These are phyloP conservation scores for Saccharomycopsis sp. DNA, from an alignment of 805 yeast species.

Conservation along the genomic window DNA sequence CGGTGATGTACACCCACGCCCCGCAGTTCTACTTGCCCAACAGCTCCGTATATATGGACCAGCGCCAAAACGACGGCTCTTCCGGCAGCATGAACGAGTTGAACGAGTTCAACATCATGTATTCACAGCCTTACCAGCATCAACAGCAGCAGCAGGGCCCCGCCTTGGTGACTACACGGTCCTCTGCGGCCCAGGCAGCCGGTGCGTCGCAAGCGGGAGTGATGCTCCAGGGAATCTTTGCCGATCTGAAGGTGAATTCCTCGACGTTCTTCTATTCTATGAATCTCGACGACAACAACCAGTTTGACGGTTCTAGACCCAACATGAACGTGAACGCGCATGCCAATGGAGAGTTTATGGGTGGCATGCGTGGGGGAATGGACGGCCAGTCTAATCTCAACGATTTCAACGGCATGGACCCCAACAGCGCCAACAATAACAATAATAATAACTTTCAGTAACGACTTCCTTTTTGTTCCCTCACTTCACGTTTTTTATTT, in stretches of 20 bases:
- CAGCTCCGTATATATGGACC: neutral
- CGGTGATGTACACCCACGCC: neutral
- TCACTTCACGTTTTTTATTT: neutral
- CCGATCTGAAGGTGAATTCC: slow-evolving; percentile 10
- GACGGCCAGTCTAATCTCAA: neutral
- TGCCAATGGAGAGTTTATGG: neutral
- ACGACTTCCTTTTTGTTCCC: neutral
- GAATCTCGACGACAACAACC: slow-evolving; percentile 8
- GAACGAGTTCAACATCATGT: neutral
- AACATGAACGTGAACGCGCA: neutral
- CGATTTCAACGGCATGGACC: neutral
- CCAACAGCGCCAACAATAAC: neutral
- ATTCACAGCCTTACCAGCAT: slow-evolving; percentile 3
- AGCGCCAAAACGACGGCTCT: slow-evolving; percentile 2
- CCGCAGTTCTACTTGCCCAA: neutral
- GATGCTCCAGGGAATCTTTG: slow-evolving; percentile 7
- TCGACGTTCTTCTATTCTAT: slow-evolving; percentile 9
- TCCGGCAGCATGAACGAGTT: neutral
- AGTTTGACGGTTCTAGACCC: slow-evolving; percentile 9
- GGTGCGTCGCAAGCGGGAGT: slow-evolving; percentile 1
- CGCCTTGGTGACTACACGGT: neutral
- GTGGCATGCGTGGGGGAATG: neutral
- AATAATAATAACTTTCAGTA: neutral
- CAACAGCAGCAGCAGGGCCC: slow-evolving; percentile 3
- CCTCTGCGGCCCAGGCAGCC: slow-evolving; percentile 1